phyloP scores from a whole-genome alignment of 1,284 basidiomycete genomes.

The Phellinidium pouzarii region DNA sequence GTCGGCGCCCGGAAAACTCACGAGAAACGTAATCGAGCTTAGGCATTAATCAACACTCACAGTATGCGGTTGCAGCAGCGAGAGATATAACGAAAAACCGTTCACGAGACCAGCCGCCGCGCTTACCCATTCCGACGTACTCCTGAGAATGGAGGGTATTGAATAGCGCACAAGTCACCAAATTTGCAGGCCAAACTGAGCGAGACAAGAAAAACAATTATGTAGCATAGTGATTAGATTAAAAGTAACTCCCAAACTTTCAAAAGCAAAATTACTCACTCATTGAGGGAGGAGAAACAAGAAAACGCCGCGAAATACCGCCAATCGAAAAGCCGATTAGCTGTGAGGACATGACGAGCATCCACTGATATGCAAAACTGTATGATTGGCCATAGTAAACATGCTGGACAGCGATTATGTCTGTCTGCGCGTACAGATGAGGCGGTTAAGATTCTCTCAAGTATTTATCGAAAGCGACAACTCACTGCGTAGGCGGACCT shows the following conservation, averaged over 20 bases:
- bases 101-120: constrained; percentile 26
- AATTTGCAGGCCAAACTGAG: constrained; percentile 63
- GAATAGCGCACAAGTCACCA: constrained; percentile 51
- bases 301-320: constrained; percentile 53
- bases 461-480: neutral
- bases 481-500: constrained; percentile 30
- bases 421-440: constrained; percentile 32
- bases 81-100: constrained; percentile 31
- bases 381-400: constrained; percentile 46
- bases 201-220: neutral
- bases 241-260: neutral
- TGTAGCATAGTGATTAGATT: neutral
- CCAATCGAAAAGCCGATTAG: constrained; percentile 66
- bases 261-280: constrained; percentile 33
- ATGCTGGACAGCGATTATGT: constrained; percentile 58
- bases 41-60: constrained; percentile 27
- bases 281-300: constrained; percentile 76
- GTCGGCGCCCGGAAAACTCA: neutral
- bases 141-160: constrained; percentile 43
- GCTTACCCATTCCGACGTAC: constrained; percentile 27
- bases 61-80: constrained; percentile 30
- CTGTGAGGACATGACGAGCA: constrained; percentile 60
- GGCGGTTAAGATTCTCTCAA: neutral
- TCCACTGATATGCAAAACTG: constrained; percentile 42
- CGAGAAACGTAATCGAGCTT: neutral